A percentile compares a stretch with the other conserved stretches of the same genome.
Conservation (phyloP, 306 rosid species). For the Glycine tomentella region DNA sequence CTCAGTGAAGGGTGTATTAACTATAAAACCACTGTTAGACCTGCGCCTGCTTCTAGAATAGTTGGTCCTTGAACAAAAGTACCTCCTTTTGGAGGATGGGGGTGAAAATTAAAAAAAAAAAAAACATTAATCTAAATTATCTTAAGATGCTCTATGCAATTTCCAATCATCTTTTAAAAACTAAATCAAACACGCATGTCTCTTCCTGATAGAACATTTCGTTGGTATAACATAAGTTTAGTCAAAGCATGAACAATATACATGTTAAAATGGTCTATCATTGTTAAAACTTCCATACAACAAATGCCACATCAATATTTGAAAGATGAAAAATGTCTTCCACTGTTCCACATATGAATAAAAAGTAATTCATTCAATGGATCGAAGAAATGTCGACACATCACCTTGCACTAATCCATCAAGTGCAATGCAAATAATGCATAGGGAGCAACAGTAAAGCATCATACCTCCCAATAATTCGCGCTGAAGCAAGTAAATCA, state of each 20-base stretch:
- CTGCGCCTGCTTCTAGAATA: constrained; percentile 19
- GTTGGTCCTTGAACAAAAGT: constrained; percentile 19
- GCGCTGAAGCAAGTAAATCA: constrained; percentile 92
- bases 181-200: background rate
- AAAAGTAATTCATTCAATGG: constrained; percentile 29
- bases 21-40: constrained; percentile 14
- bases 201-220: constrained; percentile 1
- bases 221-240: background rate
- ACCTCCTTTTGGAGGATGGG: background rate
- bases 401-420: constrained; percentile 15
- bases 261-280: constrained; percentile 39
- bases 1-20: background rate
- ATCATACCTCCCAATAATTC: constrained; percentile 86
- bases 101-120: constrained; percentile 16
- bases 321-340: constrained; percentile 32
- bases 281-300: background rate
- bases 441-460: background rate
- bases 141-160: background rate
- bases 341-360: constrained; percentile 5
- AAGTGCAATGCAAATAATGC: constrained; percentile 10
- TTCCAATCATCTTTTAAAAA: constrained; percentile 17
- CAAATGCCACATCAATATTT: constrained; percentile 6
- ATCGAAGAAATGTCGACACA: constrained; percentile 7
- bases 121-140: constrained; percentile 27
- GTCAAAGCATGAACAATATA: constrained; percentile 21